Percentiles rank a stretch among this genome's conserved stretches.
Evolutionary conservation across 768 basidiomycete species (phyloP).

Genomic region (Podaxis sp.): DNA sequence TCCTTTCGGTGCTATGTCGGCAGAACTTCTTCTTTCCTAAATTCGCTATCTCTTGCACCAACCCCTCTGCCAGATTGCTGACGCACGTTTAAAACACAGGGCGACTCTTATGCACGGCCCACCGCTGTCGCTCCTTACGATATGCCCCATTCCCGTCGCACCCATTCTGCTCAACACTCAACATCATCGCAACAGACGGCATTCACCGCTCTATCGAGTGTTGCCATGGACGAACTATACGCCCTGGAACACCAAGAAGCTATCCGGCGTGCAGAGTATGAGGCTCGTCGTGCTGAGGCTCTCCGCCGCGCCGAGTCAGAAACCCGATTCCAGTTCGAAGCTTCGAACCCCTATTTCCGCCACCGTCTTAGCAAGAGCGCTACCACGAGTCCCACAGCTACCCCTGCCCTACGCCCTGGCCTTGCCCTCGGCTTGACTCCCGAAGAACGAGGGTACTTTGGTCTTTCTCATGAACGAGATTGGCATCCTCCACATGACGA

Average conservation of each 20-base stretch:
- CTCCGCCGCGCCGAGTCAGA: conserved; percentile 72
- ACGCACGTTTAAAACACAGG: conserved; percentile 28
- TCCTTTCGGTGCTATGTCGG: conserved; percentile 8
- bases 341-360: conserved; percentile 22
- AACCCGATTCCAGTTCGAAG: conserved; percentile 40
- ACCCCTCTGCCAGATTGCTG: neutral
- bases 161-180: conserved; percentile 16
- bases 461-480: conserved; percentile 37
- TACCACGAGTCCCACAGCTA: conserved; percentile 48
- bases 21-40: conserved; percentile 10
- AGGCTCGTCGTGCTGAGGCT: conserved; percentile 70
- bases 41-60: conserved; percentile 10
- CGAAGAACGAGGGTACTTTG: conserved; percentile 42
- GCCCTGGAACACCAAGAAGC: conserved; percentile 88
- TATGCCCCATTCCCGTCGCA: conserved; percentile 34
- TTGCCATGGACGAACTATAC: conserved; percentile 88
- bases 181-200: conserved; percentile 37
- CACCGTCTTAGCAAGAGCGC: conserved; percentile 55
- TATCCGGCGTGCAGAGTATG: conserved; percentile 81
- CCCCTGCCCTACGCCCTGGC: conserved; percentile 39
- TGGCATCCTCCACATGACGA: conserved; percentile 17
- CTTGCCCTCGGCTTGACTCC: conserved; percentile 21
- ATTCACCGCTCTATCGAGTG: conserved; percentile 65
- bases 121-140: conserved; percentile 50
- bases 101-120: conserved; percentile 58